Evolutionary conservation across 129 eudicot species (phyloP), one percentile per base, ranked within the genome.

Genomic region (Kitagawia praeruptora): DNA sequence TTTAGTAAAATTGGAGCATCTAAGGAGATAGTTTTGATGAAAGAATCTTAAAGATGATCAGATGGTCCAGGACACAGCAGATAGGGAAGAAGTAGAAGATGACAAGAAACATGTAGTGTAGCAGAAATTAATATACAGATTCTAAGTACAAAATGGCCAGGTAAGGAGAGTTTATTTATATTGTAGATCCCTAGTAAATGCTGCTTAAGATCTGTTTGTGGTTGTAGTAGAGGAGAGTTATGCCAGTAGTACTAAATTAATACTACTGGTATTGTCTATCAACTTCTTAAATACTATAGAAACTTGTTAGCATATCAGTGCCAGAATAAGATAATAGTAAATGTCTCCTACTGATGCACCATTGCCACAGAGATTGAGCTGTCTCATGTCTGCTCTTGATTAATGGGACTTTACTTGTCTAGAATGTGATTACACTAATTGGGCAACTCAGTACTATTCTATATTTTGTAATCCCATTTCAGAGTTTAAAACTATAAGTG

Each of bases 361-460:
- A 87, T 70, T 81, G 64, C 80, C 84, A 79, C 80, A 82, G 77
- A 85, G 74, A 84, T 75, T 90, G 89, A 85, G 87, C 86, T 87
- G 89, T 88, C 85, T 82, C 72, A 13, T 83, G 88, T 82, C 89
- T 87, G 83, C 81, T 86, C 83, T 85, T 87, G 79, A 86, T 85
- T 89, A 75, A 75, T 80, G 87, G 87, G 54, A 79, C 75, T 85
- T 74, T 41, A 25, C 69, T 44, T 83, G 89, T 87, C 86, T 79
- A 66, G 31, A 73, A 42, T 73, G 76, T 41, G 28, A 67, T 67
- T 31, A 67, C 21, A 31, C 73, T 67, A 31, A 67, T 67, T 67
- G 42, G 73, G 73, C 41, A 67, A 67, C 41, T 67, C 73, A 67
- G 23, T 27, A 67, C 41, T 67, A 34, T 67, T 14, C 8, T 67